Percentiles rank a stretch among this genome's conserved stretches.
Conservation (phyloP, 441 rosid genomes). For the Metrosideros polymorpha region DNA sequence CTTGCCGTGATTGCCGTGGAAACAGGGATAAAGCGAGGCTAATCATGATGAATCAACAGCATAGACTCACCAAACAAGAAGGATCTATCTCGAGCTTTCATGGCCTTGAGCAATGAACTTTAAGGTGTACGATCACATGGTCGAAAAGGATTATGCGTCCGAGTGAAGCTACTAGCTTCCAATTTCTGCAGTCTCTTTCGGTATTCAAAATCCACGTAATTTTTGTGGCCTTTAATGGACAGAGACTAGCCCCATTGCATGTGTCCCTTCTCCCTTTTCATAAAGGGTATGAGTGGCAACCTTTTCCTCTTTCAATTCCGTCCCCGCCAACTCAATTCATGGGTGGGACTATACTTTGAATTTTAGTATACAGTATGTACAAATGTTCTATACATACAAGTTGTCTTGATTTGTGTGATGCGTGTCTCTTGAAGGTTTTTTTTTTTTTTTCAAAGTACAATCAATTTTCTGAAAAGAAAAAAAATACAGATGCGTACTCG, state of each 20-base stretch:
- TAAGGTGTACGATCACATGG: neutral
- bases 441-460: neutral
- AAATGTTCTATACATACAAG: neutral
- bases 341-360: neutral
- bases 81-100: neutral
- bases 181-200: neutral
- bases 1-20: neutral
- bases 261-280: neutral
- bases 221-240: neutral
- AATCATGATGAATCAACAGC: neutral
- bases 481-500: neutral
- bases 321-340: neutral
- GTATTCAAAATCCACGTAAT: neutral
- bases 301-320: neutral
- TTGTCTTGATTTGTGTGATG: neutral
- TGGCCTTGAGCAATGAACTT: neutral
- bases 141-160: neutral
- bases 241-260: neutral
- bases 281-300: neutral
- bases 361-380: neutral
- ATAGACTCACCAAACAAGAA: neutral
- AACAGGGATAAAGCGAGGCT: neutral
- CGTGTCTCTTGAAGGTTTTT: neutral
- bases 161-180: neutral
- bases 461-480: neutral